Evolutionary conservation across 257 asterid species (phyloP), one percentile per base, ranked within the genome.

Genomic region (Striga asiatica): DNA sequence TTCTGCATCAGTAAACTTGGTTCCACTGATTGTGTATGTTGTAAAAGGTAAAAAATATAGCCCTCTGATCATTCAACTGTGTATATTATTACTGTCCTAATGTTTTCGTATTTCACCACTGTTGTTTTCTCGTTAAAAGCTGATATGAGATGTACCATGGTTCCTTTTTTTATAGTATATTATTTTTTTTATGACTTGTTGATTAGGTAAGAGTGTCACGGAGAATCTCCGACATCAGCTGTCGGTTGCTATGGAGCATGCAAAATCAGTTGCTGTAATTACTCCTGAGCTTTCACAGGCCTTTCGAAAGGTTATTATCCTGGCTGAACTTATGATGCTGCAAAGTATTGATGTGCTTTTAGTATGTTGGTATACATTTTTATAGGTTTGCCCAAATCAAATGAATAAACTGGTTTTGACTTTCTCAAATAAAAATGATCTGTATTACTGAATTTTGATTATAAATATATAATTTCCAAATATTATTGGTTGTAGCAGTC

Each of bases 201-300:
- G 54, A 35, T 71, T 56, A 89, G 98, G 88, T 76, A 78, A 76
- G 67, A 61, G 32, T 32, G 66, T 61, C 39, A 55, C 57, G 22
- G 85, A 69, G 61, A 57, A 63, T 47, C 58, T 69, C 49, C 73
- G 76, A 38, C 67, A 54, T 43, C 76, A 73, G 68, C 72, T 87
- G 32, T 29, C 59, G 53, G 78, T 24, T 61, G 92, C 95, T 74
- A 76, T 76, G 80, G 69, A 64, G 59, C 48, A 61, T 61, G 98
- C 98, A 28, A 84, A 91, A 58, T 81, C 93, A 46, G 68, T 81
- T 66, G 88, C 92, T 49, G 23, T 57, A 45, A 58, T 91, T 43
- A 84, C 95, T 66, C 74, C 81, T 34, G 88, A 78, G 62, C 88
- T 82, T 56, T 51, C 77, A 75, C 69, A 67, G 66, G 88, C 92